A percentile compares a stretch with the other conserved stretches of the same genome.
These are phyloP conservation scores for Cyathus striatus DNA, from an alignment of 768 basidiomycete species.

Conservation along the genomic window DNA sequence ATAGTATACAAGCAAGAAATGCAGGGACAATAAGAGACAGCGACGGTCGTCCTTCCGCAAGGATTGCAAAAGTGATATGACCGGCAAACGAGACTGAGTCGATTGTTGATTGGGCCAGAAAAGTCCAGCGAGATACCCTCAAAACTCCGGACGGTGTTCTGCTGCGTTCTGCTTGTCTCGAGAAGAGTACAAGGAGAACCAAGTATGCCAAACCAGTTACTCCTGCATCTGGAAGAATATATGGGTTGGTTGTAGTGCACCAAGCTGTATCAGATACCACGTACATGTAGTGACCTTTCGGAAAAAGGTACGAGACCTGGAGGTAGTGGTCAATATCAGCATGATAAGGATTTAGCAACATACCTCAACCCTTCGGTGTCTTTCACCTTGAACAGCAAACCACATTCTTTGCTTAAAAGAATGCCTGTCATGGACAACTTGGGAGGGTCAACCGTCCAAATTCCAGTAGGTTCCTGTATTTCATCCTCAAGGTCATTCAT, in stretches of 20 bases:
- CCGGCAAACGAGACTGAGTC: slow-evolving; percentile 86
- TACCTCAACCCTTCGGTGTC: slow-evolving; percentile 70
- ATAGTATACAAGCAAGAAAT: slow-evolving; percentile 74
- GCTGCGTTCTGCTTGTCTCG: slow-evolving; percentile 70
- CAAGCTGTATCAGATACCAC: slow-evolving; percentile 9
- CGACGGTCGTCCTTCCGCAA: slow-evolving; percentile 78
- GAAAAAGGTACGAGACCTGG: slow-evolving; percentile 60
- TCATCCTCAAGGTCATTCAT: slow-evolving; percentile 75
- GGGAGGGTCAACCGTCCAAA: slow-evolving; percentile 52
- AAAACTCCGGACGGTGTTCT: slow-evolving; percentile 76
- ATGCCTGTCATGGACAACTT: slow-evolving; percentile 58
- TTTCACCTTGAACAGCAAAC: slow-evolving; percentile 61
- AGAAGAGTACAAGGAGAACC: slow-evolving; percentile 57
- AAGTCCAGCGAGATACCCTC: slow-evolving; percentile 79
- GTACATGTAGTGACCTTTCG: slow-evolving; percentile 66
- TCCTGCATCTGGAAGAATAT: slow-evolving; percentile 57
- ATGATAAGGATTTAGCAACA: slow-evolving; percentile 7
- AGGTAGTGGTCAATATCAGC: slow-evolving; percentile 1
- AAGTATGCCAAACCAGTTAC: slow-evolving; percentile 64
- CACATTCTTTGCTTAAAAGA: slow-evolving; percentile 77
- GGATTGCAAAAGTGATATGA: slow-evolving; percentile 83
- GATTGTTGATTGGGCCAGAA: slow-evolving; percentile 71
- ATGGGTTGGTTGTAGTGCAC: slow-evolving; percentile 6
- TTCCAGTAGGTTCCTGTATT: slow-evolving; percentile 68
- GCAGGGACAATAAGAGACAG: slow-evolving; percentile 80